Conservation (phyloP, 2,329 filamentous ascomycete species). For the Penicillium sclerotigenum region DNA sequence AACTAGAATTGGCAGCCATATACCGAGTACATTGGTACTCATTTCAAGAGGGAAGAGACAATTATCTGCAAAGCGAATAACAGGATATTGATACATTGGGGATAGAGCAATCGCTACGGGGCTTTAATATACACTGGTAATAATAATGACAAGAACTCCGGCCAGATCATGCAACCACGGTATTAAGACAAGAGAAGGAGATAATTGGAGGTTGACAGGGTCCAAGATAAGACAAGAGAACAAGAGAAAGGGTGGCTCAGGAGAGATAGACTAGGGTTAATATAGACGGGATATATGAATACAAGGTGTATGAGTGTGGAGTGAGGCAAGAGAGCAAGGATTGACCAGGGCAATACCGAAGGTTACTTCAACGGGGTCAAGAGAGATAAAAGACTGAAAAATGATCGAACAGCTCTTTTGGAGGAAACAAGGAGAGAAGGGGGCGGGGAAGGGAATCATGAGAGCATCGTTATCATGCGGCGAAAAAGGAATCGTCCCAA, state of each 20-base stretch:
- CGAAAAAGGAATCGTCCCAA: neutral
- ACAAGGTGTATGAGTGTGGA: neutral
- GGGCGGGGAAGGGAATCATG: slow-evolving; percentile 13
- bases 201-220: neutral
- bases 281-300: neutral
- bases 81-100: neutral
- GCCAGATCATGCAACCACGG: slow-evolving; percentile 7
- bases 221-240: neutral
- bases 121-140: neutral
- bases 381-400: slow-evolving; percentile 8
- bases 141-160: slow-evolving; percentile 6
- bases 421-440: neutral
- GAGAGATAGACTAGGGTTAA: slow-evolving; percentile 2
- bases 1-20: neutral
- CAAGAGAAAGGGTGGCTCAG: neutral
- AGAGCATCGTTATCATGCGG: slow-evolving; percentile 20
- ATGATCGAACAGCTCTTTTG: slow-evolving; percentile 9
- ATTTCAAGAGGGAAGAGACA: neutral
- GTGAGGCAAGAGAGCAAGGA: neutral
- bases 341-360: slow-evolving; percentile 5
- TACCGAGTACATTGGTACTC: no score
- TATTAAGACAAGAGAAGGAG: slow-evolving; percentile 2
- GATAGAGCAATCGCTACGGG: neutral
- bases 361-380: neutral
- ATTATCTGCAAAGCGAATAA: neutral